phyloP scores from a whole-genome alignment of 495 filamentous ascomycete species.

The Penicillium coprophilum region DNA sequence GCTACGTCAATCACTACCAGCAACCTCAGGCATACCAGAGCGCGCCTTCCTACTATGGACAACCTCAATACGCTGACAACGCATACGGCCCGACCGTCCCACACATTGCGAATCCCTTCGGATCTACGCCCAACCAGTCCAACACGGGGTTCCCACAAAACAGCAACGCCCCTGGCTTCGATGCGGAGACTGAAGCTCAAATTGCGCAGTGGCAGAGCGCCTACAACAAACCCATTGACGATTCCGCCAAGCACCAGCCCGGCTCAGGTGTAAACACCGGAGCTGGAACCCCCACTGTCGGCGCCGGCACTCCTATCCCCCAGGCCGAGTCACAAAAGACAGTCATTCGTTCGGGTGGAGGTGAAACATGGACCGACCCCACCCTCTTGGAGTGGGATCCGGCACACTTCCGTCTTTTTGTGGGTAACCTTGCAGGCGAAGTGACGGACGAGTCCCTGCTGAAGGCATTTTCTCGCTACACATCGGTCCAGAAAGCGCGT shows the following conservation, averaged over 20 bases:
- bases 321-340: slow-evolving; percentile 59
- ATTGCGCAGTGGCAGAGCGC: slow-evolving; percentile 97
- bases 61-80: slow-evolving; percentile 51
- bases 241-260: slow-evolving; percentile 23
- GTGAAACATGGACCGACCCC: slow-evolving; percentile 83
- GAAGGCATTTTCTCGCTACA: slow-evolving; percentile 89
- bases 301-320: slow-evolving; percentile 42
- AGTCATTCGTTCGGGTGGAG: slow-evolving; percentile 82
- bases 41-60: slow-evolving; percentile 51
- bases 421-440: slow-evolving; percentile 97
- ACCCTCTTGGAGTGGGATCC: slow-evolving; percentile 95
- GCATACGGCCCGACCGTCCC: slow-evolving; percentile 60
- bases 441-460: slow-evolving; percentile 93
- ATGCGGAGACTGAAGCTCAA: slow-evolving; percentile 87
- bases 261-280: slow-evolving; percentile 50
- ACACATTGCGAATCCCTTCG: slow-evolving; percentile 85
- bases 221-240: slow-evolving; percentile 57
- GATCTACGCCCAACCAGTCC: slow-evolving; percentile 54
- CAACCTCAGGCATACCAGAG: slow-evolving; percentile 41
- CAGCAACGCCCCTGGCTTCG: slow-evolving; percentile 49
- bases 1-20: slow-evolving; percentile 40
- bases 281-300: slow-evolving; percentile 32
- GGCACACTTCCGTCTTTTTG: slow-evolving; percentile 88
- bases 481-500: slow-evolving; percentile 84
- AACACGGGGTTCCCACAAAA: slow-evolving; percentile 36